phyloP scores from a whole-genome alignment of 1,284 basidiomycete genomes.

The Serendipita sp. region DNA sequence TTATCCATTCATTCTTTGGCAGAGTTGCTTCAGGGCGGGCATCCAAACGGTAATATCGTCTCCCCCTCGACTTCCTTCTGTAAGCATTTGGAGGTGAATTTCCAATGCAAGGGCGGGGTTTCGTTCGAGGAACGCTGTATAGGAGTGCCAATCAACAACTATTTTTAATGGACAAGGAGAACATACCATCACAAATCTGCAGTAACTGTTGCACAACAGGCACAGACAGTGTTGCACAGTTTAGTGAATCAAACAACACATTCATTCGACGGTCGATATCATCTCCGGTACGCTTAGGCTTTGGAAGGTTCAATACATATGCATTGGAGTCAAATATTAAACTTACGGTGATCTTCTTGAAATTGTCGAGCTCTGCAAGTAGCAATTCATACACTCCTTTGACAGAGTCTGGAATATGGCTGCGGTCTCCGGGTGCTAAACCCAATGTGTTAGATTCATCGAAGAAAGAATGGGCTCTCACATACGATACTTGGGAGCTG shows the following conservation, averaged over 20 bases:
- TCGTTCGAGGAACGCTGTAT: conserved; percentile 54
- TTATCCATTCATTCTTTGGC: conserved; percentile 1
- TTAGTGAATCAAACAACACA: conserved; percentile 78
- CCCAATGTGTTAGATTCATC: conserved; percentile 31
- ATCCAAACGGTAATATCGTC: conserved; percentile 81
- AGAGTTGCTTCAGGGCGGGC: conserved; percentile 69
- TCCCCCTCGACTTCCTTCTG: conserved; percentile 47
- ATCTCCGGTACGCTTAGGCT: conserved; percentile 73
- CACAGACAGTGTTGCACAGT: conserved; percentile 76
- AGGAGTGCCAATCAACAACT: conserved; percentile 10
- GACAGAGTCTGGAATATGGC: conserved; percentile 69
- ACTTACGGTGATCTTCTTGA: conserved; percentile 62
- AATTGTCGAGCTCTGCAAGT: conserved; percentile 40
- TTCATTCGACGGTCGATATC: conserved; percentile 83
- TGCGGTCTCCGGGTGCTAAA: conserved; percentile 79
- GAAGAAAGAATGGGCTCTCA: conserved; percentile 17
- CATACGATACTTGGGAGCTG: conserved; percentile 69
- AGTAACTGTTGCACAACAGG: conserved; percentile 54
- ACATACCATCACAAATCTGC: conserved; percentile 52
- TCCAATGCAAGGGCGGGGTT: conserved; percentile 58
- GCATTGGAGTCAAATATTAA: not conserved
- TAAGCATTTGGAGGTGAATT: conserved; percentile 70
- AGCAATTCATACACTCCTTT: conserved; percentile 58
- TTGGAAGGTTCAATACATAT: conserved; percentile 29
- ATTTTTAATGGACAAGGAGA: conserved; percentile 6